phyloP scores from a whole-genome alignment of 768 basidiomycete genomes.

The Hygrocybe punicea region DNA sequence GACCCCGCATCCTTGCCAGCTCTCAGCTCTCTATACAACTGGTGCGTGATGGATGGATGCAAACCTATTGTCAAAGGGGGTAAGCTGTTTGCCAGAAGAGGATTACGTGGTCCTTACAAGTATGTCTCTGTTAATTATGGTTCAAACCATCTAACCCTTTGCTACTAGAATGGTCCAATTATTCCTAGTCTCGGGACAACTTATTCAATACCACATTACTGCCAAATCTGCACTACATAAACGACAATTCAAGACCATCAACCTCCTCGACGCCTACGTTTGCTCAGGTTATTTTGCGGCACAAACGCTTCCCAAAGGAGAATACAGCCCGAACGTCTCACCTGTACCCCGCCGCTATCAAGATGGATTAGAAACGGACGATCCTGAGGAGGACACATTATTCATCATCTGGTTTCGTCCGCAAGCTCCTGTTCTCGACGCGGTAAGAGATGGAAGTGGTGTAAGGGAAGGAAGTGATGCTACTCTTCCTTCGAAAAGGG shows the following conservation, averaged over 20 bases:
- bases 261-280: slow-evolving; percentile 72
- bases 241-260: slow-evolving; percentile 52
- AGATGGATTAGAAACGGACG: slow-evolving; percentile 86
- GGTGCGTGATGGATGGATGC: slow-evolving; percentile 83
- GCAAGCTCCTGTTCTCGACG: slow-evolving; percentile 28
- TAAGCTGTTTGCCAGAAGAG: slow-evolving; percentile 67
- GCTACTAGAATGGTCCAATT: slow-evolving; percentile 59
- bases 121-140: slow-evolving; percentile 36
- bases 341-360: slow-evolving; percentile 71
- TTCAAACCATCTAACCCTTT: slow-evolving; percentile 2
- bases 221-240: slow-evolving; percentile 56
- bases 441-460: slow-evolving; percentile 28
- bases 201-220: slow-evolving; percentile 69
- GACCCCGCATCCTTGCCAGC: slow-evolving; percentile 55
- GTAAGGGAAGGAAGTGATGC: slow-evolving; percentile 21
- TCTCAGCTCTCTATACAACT: slow-evolving; percentile 70
- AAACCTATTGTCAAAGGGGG: slow-evolving; percentile 71
- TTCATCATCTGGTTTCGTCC: slow-evolving; percentile 76
- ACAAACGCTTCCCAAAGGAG: slow-evolving; percentile 57
- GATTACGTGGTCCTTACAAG: slow-evolving; percentile 75
- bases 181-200: slow-evolving; percentile 69
- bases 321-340: slow-evolving; percentile 53
- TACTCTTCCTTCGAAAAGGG: slow-evolving; percentile 23
- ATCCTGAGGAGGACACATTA: slow-evolving; percentile 82
- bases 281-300: slow-evolving; percentile 84